A percentile compares a stretch with the other conserved stretches of the same genome.
These are phyloP conservation scores for Rutidosis leptorrhynchoides DNA, from an alignment of 129 eudicot species.

Conservation along the genomic window DNA sequence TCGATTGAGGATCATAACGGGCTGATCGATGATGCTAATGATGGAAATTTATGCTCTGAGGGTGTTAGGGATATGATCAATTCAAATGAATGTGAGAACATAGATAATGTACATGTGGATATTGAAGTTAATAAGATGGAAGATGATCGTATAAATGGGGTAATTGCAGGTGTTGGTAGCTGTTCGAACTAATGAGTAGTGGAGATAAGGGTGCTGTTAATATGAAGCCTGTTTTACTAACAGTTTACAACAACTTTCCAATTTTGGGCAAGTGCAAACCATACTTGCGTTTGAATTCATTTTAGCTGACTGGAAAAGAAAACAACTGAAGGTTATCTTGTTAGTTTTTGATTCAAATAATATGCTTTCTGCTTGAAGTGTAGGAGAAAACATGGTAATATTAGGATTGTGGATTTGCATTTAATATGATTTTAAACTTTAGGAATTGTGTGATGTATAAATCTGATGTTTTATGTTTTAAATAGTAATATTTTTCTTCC, in stretches of 20 bases:
- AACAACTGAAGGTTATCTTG: background rate
- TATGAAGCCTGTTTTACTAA: background rate
- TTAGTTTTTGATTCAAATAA: constrained; percentile 1
- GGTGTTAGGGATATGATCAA: constrained; percentile 15
- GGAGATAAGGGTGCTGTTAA: constrained; percentile 2
- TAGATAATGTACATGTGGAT: background rate
- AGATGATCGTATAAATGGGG: background rate
- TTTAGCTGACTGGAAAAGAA: background rate
- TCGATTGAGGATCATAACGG: constrained; percentile 41
- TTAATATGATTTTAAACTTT: background rate
- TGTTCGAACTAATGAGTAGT: constrained; percentile 1
- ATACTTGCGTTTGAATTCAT: background rate
- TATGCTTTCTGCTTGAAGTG: background rate
- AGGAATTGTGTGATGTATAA: constrained; percentile 17
- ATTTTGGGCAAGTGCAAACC: constrained; percentile 13
- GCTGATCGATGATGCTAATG: constrained; percentile 42
- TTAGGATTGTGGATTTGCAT: background rate
- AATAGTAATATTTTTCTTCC: constrained; percentile 16
- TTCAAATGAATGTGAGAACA: constrained; percentile 15
- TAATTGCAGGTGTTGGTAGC: background rate
- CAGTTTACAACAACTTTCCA: background rate
- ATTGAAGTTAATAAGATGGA: constrained; percentile 12
- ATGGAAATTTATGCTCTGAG: constrained; percentile 18
- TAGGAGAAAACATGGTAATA: background rate
- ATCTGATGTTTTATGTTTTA: constrained; percentile 17